Conservation (phyloP, 31 red algal genomes). For the Porphyra umbilicalis region DNA sequence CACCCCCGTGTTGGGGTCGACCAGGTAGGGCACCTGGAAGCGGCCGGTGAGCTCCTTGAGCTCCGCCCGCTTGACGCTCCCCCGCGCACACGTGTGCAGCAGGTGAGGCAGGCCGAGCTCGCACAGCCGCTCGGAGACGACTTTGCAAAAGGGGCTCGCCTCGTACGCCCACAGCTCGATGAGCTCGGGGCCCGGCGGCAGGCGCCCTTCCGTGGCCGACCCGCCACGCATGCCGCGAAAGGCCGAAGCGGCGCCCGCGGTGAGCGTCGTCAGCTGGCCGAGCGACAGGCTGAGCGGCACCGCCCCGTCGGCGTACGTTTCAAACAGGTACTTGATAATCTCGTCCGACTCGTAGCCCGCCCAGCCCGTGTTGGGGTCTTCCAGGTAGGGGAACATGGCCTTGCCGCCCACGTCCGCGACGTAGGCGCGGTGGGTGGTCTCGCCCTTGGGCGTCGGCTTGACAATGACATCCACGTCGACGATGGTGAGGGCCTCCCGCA, state of each 20-base stretch:
- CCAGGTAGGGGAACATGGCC: conserved; percentile 76
- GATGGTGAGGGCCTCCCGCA: conserved; percentile 67
- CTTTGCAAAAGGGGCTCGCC: conserved; percentile 56
- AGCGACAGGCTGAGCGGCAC: conserved; percentile 46
- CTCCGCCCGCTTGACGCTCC: conserved; percentile 45
- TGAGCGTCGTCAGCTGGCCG: conserved; percentile 25
- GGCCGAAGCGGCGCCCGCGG: conserved; percentile 29
- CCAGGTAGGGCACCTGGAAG: conserved; percentile 87
- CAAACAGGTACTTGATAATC: conserved; percentile 78
- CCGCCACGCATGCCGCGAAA: conserved; percentile 24
- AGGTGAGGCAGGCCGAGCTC: conserved; percentile 81
- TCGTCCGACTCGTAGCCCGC: conserved; percentile 69
- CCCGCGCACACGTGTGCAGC: conserved; percentile 61
- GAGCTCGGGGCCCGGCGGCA: conserved; percentile 6
- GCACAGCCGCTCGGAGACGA: conserved; percentile 59
- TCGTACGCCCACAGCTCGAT: conserved; percentile 86
- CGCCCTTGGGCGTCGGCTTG: conserved; percentile 79
- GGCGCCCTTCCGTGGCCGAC: conserved; percentile 13
- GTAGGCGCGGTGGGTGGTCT: conserved; percentile 46
- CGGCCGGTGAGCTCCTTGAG: conserved; percentile 45
- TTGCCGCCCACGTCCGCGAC: conserved; percentile 66
- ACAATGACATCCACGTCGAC: conserved; percentile 77
- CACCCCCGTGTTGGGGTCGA: conserved; percentile 80
- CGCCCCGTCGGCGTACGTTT: conserved; percentile 56
- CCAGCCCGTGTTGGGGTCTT: conserved; percentile 82